phyloP scores from a whole-genome alignment of 2,329 filamentous ascomycete genomes.

The Penicillium brevicompactum region DNA sequence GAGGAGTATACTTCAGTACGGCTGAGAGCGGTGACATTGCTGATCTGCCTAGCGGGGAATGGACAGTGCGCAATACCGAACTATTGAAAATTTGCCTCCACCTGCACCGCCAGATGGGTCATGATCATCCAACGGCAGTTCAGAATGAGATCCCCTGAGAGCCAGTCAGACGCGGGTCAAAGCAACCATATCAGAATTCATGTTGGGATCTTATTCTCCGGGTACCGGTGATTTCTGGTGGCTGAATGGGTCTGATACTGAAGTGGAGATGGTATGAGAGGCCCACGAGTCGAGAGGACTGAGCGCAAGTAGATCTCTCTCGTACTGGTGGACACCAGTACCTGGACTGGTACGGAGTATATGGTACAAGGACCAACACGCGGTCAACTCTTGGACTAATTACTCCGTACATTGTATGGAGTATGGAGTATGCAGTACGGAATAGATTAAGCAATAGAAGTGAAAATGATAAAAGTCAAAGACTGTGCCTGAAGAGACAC shows the following conservation, averaged over 20 bases:
- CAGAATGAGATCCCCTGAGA: constrained; percentile 15
- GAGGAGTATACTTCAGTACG: not conserved
- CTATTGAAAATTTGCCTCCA: constrained; percentile 9
- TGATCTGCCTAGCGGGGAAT: constrained; percentile 1
- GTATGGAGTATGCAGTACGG: too few relatives aligned
- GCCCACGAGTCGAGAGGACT: not conserved
- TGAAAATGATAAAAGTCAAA: too few relatives aligned
- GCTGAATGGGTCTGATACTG: not conserved
- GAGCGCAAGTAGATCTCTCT: constrained; percentile 6
- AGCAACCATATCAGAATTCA: too few relatives aligned
- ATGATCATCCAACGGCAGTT: constrained; percentile 9
- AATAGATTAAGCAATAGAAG: too few relatives aligned
- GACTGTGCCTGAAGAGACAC: not conserved
- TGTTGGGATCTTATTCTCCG: not conserved
- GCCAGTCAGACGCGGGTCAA: constrained; percentile 4
- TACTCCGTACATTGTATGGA: too few relatives aligned
- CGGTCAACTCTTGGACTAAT: too few relatives aligned
- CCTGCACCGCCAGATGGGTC: constrained; percentile 1
- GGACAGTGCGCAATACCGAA: constrained; percentile 4
- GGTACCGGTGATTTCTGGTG: not conserved
- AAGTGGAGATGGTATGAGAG: not conserved
- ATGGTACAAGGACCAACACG: too few relatives aligned
- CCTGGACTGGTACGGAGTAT: too few relatives aligned
- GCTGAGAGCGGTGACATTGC: not conserved
- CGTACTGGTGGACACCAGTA: too few relatives aligned